Conservation (phyloP, 1,139 yeast genomes). For the Yamadazyma triangularis region DNA sequence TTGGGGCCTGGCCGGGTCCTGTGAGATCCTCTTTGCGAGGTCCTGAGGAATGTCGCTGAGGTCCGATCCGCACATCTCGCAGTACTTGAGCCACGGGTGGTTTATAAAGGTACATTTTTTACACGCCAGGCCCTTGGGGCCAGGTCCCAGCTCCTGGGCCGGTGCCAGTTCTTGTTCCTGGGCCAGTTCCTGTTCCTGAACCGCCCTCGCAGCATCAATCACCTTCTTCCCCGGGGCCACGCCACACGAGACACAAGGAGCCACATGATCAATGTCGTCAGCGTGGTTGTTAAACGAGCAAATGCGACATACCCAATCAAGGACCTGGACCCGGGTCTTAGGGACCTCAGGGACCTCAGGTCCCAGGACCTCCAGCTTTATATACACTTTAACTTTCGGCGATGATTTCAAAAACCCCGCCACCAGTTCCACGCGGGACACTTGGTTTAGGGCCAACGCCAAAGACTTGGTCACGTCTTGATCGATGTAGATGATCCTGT, state of each 20-base stretch:
- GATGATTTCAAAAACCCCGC: slow-evolving; percentile 73
- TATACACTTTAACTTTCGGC: slow-evolving; percentile 57
- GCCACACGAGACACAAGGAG: slow-evolving; percentile 77
- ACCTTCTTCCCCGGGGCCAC: slow-evolving; percentile 32
- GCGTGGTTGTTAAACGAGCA: slow-evolving; percentile 66
- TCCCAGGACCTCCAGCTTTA: slow-evolving; percentile 11
- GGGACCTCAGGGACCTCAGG: too few relatives aligned
- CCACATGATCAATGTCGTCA: slow-evolving; percentile 34
- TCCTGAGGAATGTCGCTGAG: slow-evolving; percentile 24
- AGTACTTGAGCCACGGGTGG: slow-evolving; percentile 69
- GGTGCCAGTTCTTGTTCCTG: too few relatives aligned
- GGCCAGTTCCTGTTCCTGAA: too few relatives aligned
- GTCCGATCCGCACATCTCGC: slow-evolving; percentile 84
- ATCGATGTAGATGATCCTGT: slow-evolving; percentile 71
- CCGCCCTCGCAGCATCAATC: slow-evolving; percentile 2
- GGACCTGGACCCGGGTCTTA: slow-evolving; percentile 1
- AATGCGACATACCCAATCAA: slow-evolving; percentile 81
- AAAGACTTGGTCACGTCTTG: slow-evolving; percentile 45
- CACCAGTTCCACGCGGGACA: slow-evolving; percentile 21
- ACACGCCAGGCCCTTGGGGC: too few relatives aligned
- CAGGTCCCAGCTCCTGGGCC: too few relatives aligned
- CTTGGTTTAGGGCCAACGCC: slow-evolving; percentile 41
- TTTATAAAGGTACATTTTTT: slow-evolving; percentile 82
- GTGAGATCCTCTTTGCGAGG: slow-evolving; percentile 7
- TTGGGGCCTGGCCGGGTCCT: slow-evolving; percentile 8